Evolutionary conservation across 2,329 filamentous ascomycete species (phyloP), one percentile per base, ranked within the genome.

Genomic region (Gliomastix tumulicola): DNA sequence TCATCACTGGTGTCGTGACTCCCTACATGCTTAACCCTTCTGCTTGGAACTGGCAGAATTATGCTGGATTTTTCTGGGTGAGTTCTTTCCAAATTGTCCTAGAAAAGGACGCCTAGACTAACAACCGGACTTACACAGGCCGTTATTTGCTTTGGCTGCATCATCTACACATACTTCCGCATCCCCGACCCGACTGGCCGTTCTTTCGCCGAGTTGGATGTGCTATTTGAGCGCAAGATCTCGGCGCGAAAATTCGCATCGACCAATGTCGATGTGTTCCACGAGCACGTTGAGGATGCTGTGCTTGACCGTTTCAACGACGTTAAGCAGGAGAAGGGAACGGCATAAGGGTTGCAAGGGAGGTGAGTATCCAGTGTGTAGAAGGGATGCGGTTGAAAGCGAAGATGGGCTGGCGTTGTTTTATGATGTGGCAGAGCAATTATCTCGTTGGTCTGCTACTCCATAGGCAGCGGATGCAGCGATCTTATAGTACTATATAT

Each of bases 1-100:
- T 96, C 46, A 63, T 94, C 49, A 86, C 80, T 53, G 82, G 79
- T 35, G 82, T 94, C 5, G 61, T 95, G 28, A 94, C 87, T 0
- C 88, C 88, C 0, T 94, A 94, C 62, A 95, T 95, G 88, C 72
- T 94, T 30, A 95, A 95, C 62, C 87, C 88, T 0, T 72, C 69
- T 2, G 83, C 79, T 1, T 95, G 89, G 88, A 68, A 94, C 60
- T 95, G 88, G 88, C 71, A 77, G 42, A 92, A 92, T 62, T 92
- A 76, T 49, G 76, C 88, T 1, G 88, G 88, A 20, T 94, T 94
- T 65, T 94, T 94, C 68, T 88, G 88, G 84, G 61, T 73, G 55
- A 50, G 67, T 50, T 16, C 16, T 25, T 21, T 8, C 19, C 21
- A 16, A 7, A 5, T 30, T n/a, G 16, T n/a, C 22, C 15, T n/a